Base-by-base conservation (phyloP, 352 stramenopile species). In the Phytophthora foliorum region DNA sequence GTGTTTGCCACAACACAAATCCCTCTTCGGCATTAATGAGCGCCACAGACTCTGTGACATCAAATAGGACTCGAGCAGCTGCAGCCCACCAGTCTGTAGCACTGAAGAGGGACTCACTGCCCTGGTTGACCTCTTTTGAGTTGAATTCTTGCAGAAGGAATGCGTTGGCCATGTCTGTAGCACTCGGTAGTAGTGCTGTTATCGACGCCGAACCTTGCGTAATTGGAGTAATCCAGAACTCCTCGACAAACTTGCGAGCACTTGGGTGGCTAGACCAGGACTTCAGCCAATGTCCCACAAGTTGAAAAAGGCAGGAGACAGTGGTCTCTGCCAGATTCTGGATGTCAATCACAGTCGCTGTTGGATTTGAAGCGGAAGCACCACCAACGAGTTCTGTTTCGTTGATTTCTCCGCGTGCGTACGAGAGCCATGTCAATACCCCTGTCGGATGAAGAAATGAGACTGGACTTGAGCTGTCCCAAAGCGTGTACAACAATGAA, bases 231-330 rank as follows among this genome's bases (percentile, higher is more conserved):
- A 81, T 46, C 84, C 82, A 92, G 21, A 86, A 63, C 27, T 77
- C 69, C 57, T 92, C 82, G 8, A 89, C 69, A 42, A 89, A 82
- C 52, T 82, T 65, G 10, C 65, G 63, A 54, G 82, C 70, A 25
- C 53, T 67, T 7, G 84, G 84, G 21, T 90, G 81, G 17, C 67
- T 75, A 10, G 79, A 67, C 76, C 81, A 90, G 6, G 84, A 90
- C 13, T 69, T 32, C 4, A 92, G 13, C 84, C 84, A 92, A 49
- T 90, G 75, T 0, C 63, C 69, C 7, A 83, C 63, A 4, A 77
- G 52, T 27, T 89, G 67, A 16, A 86, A 54, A 0, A 72, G 66
- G 38, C 84, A 92, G 6, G 62, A 78, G 6, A 79, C 61, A 0
- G 70, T 69, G 0, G 44, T 50, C 11, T 22, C 62, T 9, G 52